A percentile compares a stretch with the other conserved stretches of the same genome.
These are phyloP conservation scores for Cystofilobasidium capitatum DNA, from an alignment of 768 basidiomycete genomes.

Conservation along the genomic window DNA sequence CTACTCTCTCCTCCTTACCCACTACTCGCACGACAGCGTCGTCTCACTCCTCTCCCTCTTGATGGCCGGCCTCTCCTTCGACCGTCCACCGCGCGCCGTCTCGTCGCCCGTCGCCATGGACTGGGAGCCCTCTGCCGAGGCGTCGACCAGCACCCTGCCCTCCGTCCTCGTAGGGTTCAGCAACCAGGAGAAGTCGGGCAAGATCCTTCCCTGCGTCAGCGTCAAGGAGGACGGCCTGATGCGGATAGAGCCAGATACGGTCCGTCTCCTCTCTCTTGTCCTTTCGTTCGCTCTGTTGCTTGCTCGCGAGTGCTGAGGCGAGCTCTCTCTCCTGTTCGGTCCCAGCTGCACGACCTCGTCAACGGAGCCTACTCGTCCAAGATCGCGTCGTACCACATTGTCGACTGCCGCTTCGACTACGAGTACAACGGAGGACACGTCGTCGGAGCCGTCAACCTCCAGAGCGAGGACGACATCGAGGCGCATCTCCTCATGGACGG, in stretches of 20 bases:
- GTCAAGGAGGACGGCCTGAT: constrained; percentile 93
- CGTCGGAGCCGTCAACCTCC: constrained; percentile 81
- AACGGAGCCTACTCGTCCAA: constrained; percentile 59
- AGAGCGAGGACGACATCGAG: constrained; percentile 67
- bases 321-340: background rate
- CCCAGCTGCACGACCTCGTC: constrained; percentile 65
- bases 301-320: constrained; percentile 27
- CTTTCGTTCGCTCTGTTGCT: constrained; percentile 4
- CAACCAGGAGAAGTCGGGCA: constrained; percentile 79
- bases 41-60: too few species aligned
- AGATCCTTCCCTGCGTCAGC: constrained; percentile 84
- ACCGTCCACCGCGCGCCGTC: too few species aligned
- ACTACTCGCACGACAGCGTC: too few species aligned
- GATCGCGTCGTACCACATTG: constrained; percentile 63
- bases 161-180: constrained; percentile 18
- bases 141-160: constrained; percentile 1
- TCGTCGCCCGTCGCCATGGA: background rate
- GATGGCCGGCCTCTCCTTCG: too few species aligned
- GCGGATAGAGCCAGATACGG: constrained; percentile 71
- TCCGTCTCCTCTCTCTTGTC: constrained; percentile 42
- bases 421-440: constrained; percentile 92
- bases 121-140: background rate
- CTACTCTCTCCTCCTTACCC: too few species aligned
- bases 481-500: constrained; percentile 54
- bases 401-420: constrained; percentile 97